These are phyloP conservation scores for Cutaneotrichosporon spelunceum DNA, from an alignment of 1,284 basidiomycete species.

Conservation along the genomic window DNA sequence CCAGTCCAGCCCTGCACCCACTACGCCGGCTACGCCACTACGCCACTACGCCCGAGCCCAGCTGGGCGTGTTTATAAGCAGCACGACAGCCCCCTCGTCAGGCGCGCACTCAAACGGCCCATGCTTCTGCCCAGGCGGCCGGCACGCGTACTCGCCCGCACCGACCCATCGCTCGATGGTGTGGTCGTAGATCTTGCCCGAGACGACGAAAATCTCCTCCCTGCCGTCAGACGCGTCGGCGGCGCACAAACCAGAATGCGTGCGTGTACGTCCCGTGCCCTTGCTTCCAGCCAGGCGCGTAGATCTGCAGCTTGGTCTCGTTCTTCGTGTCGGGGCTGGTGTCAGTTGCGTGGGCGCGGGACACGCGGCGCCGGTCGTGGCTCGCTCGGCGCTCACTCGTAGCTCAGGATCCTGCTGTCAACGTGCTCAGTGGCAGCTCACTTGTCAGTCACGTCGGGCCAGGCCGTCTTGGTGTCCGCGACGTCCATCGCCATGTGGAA, in stretches of 20 bases:
- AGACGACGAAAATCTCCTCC: constrained; percentile 25
- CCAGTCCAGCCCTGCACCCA: neutral
- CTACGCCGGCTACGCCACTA: neutral
- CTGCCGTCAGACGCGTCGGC: neutral
- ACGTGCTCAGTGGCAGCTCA: neutral
- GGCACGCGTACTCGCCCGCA: constrained; percentile 22
- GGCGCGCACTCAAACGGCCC: constrained; percentile 18
- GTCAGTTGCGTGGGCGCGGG: no score
- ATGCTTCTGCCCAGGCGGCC: constrained; percentile 25
- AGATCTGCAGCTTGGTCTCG: constrained; percentile 14
- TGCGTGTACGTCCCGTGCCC: constrained; percentile 10
- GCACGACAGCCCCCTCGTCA: constrained; percentile 7
- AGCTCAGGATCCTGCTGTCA: constrained; percentile 11
- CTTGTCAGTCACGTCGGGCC: constrained; percentile 9
- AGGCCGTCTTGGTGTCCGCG: neutral
- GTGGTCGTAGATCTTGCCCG: constrained; percentile 51
- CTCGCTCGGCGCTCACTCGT: constrained; percentile 12
- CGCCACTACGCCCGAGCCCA: neutral
- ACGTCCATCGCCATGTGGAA: constrained; percentile 8
- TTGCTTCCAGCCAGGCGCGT: constrained; percentile 14
- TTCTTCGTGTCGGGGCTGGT: constrained; percentile 14
- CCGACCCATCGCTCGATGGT: constrained; percentile 56
- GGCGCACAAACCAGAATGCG: neutral
- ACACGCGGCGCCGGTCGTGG: no score
- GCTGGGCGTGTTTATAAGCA: constrained; percentile 2